Percentiles rank a stretch among this genome's conserved stretches.
Conservation (phyloP, 768 basidiomycete species). For the Leucogyrophana mollusca region DNA sequence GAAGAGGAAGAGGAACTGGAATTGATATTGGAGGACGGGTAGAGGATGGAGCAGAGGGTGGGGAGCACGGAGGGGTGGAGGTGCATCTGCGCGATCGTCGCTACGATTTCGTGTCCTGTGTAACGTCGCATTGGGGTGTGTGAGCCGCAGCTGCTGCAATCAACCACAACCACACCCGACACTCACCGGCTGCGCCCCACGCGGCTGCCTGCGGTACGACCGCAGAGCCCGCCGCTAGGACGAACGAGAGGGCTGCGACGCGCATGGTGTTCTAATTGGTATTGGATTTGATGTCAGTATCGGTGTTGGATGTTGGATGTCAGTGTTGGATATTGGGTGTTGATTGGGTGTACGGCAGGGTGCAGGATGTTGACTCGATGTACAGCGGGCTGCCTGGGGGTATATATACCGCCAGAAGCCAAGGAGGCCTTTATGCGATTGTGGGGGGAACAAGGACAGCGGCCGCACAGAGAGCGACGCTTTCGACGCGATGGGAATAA, state of each 20-base stretch:
- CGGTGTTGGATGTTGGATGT: too few relatives aligned
- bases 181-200: slow-evolving; percentile 41
- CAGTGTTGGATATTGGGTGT: too few relatives aligned
- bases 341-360: too few relatives aligned
- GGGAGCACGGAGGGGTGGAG: slow-evolving; percentile 71
- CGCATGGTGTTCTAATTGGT: slow-evolving; percentile 15
- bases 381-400: too few relatives aligned
- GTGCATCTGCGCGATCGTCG: slow-evolving; percentile 92
- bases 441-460: too few relatives aligned
- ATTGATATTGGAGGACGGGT: slow-evolving; percentile 34
- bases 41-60: slow-evolving; percentile 70
- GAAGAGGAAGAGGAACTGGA: too few relatives aligned
- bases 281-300: background rate
- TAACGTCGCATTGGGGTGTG: slow-evolving; percentile 40
- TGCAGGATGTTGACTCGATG: too few relatives aligned
- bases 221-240: slow-evolving; percentile 12
- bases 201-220: slow-evolving; percentile 28
- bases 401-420: too few relatives aligned
- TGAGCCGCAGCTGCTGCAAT: slow-evolving; percentile 1
- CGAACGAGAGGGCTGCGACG: slow-evolving; percentile 7
- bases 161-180: background rate
- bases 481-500: too few relatives aligned
- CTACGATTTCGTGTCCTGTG: slow-evolving; percentile 92
- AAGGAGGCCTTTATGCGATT: too few relatives aligned
- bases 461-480: too few relatives aligned